Base-by-base conservation (phyloP, 352 stramenopile species). In the Phytophthora podocarpi region DNA sequence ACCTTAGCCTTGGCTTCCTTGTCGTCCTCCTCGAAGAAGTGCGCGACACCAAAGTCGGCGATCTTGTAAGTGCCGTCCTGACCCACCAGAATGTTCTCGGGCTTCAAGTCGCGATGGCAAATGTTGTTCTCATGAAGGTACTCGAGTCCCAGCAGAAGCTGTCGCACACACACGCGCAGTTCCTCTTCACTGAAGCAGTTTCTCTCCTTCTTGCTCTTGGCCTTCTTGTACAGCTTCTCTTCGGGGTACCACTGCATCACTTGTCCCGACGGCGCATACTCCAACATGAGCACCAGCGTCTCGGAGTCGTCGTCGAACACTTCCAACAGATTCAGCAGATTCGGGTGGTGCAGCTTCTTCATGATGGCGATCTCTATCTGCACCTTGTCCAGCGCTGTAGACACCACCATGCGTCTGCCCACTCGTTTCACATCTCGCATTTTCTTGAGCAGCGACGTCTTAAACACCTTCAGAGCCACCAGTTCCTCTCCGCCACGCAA, bases 311-410 rank as follows among this genome's bases (percentile, higher is more conserved):
- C 84, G 55, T 95, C 86, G 36, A 93, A 89, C 6, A 95, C 83
- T 35, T 90, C 86, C 28, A 92, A 76, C 51, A 95, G 59, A 34
- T 91, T 90, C 10, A 95, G 64, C 60, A 95, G 57, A 59, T 95
- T 85, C 23, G 52, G 64, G 61, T 95, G 86, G 50, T 83, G 63
- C 26, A 95, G 68, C 55, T 95, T 95, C 72, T 95, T 95, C 86
- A 95, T 95, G 66, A 95, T 95, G 35, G 86, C 84, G 42, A 95
- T 95, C 53, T 95, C 86, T 39, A 93, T 54, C 62, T 95, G 86
- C 50, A 95, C 86, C 52, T 95, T 95, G 59, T 95, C 86, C 23
- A 95, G 66, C 28, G 82, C 86, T 28, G 84, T 95, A 23, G 86
- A 95, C 46, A 95, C 84, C 27, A 95, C 81, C 86, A 95, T 95